Evolutionary conservation across 352 stramenopile species (phyloP).

Genomic region (Phytophthora sp.): DNA sequence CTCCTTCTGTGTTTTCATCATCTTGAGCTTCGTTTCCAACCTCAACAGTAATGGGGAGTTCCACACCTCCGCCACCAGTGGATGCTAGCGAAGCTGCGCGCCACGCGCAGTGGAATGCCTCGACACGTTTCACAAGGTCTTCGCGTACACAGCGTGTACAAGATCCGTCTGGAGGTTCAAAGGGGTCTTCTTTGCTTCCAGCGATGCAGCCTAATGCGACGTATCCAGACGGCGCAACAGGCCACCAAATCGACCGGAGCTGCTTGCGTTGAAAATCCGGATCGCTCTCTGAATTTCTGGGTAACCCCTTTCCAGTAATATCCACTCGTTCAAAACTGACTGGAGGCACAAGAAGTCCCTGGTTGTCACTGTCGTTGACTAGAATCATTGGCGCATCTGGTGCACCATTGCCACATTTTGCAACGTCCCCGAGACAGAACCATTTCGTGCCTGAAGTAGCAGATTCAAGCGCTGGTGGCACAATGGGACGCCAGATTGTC

Average conservation of each 20-base stretch:
- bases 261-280: conserved; percentile 86
- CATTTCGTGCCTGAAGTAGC: conserved; percentile 42
- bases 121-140: conserved; percentile 73
- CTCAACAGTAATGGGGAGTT: conserved; percentile 43
- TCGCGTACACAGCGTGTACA: conserved; percentile 73
- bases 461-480: conserved; percentile 51
- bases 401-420: conserved; percentile 63
- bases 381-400: conserved; percentile 67
- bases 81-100: conserved; percentile 36
- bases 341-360: conserved; percentile 59
- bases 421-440: conserved; percentile 78
- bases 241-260: conserved; percentile 84
- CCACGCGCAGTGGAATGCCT: conserved; percentile 75
- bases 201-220: conserved; percentile 78
- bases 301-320: conserved; percentile 82
- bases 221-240: conserved; percentile 78
- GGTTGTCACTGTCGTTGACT: conserved; percentile 55
- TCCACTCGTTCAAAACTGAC: conserved; percentile 84
- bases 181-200: conserved; percentile 81
- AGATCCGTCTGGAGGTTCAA: conserved; percentile 64
- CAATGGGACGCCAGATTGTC: conserved; percentile 74
- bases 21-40: conserved; percentile 38
- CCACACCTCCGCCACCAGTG: conserved; percentile 39
- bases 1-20: conserved; percentile 12
- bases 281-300: conserved; percentile 76